A percentile compares a stretch with the other conserved stretches of the same genome.
Conservation (phyloP, 345 rosid species). For the Erysimum cheiranthoides region DNA sequence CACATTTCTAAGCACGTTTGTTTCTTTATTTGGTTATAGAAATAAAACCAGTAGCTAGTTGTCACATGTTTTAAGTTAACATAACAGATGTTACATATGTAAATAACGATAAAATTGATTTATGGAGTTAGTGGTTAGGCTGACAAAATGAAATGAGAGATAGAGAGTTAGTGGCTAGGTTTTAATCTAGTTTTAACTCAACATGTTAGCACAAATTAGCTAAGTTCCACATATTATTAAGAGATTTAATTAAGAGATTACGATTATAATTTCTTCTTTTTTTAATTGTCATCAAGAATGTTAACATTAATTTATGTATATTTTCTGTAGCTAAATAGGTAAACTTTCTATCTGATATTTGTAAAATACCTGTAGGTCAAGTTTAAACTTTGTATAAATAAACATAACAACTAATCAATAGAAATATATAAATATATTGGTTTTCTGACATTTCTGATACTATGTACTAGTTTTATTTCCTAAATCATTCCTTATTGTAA, state of each 20-base stretch:
- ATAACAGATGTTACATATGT: not conserved
- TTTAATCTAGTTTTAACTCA: slow-evolving; percentile 3
- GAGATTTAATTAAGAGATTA: not conserved
- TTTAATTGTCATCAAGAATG: not conserved
- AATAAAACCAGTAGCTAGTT: slow-evolving; percentile 15
- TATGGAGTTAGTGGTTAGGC: slow-evolving; percentile 15
- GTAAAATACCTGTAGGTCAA: not conserved
- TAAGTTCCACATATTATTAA: not conserved
- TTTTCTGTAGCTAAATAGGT: not conserved
- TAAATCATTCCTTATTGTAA: slow-evolving; percentile 2
- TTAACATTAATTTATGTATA: not conserved
- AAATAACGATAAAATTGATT: not conserved
- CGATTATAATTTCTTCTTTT: not conserved
- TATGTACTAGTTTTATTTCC: not conserved
- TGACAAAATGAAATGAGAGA: not conserved
- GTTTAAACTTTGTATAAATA: not conserved
- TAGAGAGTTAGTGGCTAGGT: slow-evolving; percentile 5
- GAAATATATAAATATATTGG: not conserved
- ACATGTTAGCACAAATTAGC: not conserved
- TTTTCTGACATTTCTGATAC: not conserved
- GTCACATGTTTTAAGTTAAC: slow-evolving; percentile 24
- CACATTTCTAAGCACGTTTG: slow-evolving; percentile 42
- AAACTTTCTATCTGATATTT: not conserved
- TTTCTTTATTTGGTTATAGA: slow-evolving; percentile 7
- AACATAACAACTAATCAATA: not conserved